A percentile compares a stretch with the other conserved stretches of the same genome.
Evolutionary conservation across 1,284 basidiomycete species (phyloP).

Genomic region (Heliocybe sulcata): DNA sequence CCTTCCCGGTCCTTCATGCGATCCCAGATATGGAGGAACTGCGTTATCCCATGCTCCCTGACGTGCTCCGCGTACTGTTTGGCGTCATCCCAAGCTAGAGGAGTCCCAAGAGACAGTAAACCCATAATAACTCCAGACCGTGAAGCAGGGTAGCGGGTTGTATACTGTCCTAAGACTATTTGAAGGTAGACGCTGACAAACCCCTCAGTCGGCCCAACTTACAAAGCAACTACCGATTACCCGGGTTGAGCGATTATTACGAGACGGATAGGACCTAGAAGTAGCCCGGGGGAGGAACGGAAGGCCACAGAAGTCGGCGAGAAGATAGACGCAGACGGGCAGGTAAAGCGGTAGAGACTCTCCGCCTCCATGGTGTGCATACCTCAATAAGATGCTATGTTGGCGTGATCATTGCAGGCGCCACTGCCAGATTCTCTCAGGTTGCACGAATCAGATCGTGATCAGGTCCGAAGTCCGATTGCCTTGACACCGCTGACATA

Average conservation of each 20-base stretch:
- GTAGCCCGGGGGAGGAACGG: background rate
- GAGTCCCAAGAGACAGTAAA: conserved; percentile 90
- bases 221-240: conserved; percentile 1
- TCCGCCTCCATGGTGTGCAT: background rate
- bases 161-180: background rate
- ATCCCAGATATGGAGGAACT: conserved; percentile 93
- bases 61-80: conserved; percentile 89
- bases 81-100: conserved; percentile 88
- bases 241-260: background rate
- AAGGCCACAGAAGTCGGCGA: background rate
- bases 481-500: background rate
- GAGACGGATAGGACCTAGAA: background rate
- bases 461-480: background rate
- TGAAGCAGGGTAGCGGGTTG: background rate
- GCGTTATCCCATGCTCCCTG: conserved; percentile 87
- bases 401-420: background rate
- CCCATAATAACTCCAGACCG: conserved; percentile 57
- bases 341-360: background rate
- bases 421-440: background rate
- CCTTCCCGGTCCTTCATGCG: conserved; percentile 88
- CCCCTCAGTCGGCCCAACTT: background rate
- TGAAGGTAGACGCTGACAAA: background rate
- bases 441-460: background rate
- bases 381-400: background rate
- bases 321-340: background rate